These are phyloP conservation scores for Didymella sp. DNA, from an alignment of 2,329 filamentous ascomycete genomes.

Conservation along the genomic window DNA sequence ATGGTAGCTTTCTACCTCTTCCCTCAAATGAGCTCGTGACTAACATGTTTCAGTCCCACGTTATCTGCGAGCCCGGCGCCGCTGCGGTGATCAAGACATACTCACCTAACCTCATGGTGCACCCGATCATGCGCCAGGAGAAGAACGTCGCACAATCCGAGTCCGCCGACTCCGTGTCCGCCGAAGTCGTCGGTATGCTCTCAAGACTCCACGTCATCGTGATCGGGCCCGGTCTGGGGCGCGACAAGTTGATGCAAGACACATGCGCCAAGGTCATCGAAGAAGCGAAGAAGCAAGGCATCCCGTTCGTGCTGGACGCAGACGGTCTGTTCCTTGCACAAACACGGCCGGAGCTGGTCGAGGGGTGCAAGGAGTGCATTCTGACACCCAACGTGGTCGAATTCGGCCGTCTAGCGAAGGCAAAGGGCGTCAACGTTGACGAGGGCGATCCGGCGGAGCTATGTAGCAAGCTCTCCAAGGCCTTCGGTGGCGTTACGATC, in stretches of 20 bases:
- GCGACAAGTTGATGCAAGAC: slow-evolving; percentile 88
- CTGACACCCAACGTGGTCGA: slow-evolving; percentile 96
- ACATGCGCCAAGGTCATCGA: slow-evolving; percentile 80
- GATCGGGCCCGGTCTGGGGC: slow-evolving; percentile 88
- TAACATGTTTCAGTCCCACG: slow-evolving; percentile 70
- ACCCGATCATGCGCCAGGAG: slow-evolving; percentile 88
- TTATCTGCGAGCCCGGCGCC: slow-evolving; percentile 92
- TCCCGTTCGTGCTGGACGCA: slow-evolving; percentile 89
- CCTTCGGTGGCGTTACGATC: slow-evolving; percentile 86
- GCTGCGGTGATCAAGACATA: slow-evolving; percentile 92
- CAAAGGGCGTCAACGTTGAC: slow-evolving; percentile 69
- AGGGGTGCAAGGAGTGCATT: slow-evolving; percentile 82
- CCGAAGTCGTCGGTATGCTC: slow-evolving; percentile 78
- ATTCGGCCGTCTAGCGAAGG: slow-evolving; percentile 81
- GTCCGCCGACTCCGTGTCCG: slow-evolving; percentile 67
- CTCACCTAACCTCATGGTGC: slow-evolving; percentile 97
- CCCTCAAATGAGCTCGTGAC: slow-evolving; percentile 11
- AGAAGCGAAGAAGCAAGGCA: slow-evolving; percentile 72
- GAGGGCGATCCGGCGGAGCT: slow-evolving; percentile 63
- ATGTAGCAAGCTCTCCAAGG: slow-evolving; percentile 72
- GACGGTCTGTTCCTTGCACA: slow-evolving; percentile 85
- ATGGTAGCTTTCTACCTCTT: slow-evolving; percentile 65
- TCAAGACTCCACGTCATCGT: slow-evolving; percentile 89
- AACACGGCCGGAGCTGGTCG: slow-evolving; percentile 75
- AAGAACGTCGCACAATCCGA: slow-evolving; percentile 63